Evolutionary conservation across 2,329 filamentous ascomycete genomes (phyloP), one percentile per base, ranked within the genome.

Genomic region (Cladophialophora carrionii): DNA sequence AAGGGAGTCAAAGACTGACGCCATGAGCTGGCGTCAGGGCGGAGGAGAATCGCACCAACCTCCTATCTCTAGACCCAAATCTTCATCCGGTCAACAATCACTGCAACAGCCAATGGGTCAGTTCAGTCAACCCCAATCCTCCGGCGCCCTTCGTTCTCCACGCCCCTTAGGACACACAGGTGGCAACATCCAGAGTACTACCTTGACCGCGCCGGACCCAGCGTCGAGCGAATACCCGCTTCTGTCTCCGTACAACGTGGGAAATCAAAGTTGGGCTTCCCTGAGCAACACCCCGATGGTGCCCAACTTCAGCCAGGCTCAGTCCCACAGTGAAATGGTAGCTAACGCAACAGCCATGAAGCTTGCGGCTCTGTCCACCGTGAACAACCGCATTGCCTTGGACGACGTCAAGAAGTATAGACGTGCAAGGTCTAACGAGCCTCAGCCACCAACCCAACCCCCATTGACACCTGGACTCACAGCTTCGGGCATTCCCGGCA

Each of bases 341-440:
- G 95, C 95, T 65, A 99, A 98, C 75, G 95, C 95, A 29, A 98
- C 95, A 17, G 95, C 95, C 24, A 99, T 99, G 95, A 99, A 99
- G 78, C 85, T 99, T 58, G 95, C 95, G 53, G 95, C 95, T 20
- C 83, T 99, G 53, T 98, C 94, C 4, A 99, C 95, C 2, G 95
- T 99, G 57, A 99, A 98, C 82, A 99, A 98, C 78, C 90, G 95
- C 49, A 96, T 99, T 73, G 93, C 95, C 59, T 84, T 99, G 65
- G 95, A 99, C 73, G 95, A 99, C 76, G 94, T 96, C 68, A 91
- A 93, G 74, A 98, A 98, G 80, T 98, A 95, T 78, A 91, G 95
- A 69, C 90, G 94, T 66, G 88, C 92, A 70, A 88, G 93, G 66
- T 97, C 95, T 56, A 94, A 97, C 73, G 90, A 89, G 26, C 84